Evolutionary conservation across 371 early-diverging fungal species (phyloP), one percentile per base, ranked within the genome.

Genomic region (Parasitella parasitica): DNA sequence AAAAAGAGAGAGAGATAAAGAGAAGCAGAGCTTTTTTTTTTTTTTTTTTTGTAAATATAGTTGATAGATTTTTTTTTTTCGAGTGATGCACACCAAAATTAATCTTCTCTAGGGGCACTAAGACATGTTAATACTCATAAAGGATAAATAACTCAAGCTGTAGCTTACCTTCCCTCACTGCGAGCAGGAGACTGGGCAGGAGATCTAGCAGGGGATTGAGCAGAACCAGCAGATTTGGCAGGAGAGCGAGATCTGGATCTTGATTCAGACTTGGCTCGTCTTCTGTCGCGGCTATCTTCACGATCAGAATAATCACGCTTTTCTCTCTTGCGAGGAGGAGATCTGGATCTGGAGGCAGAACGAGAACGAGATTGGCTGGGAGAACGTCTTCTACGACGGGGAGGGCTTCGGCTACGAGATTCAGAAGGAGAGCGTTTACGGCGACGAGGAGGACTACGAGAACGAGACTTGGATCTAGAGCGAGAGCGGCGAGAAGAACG

Each of bases 191-290:
- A 70, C 36, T 64, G 52, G 56, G 58, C 54, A 41, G 63, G 66
- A 55, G 71, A 65, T 38, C 56, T 59, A 49, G 61, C 67, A 46
- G 67, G 67, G 15, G 70, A 70, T 28, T 63, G 41, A 51, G 55
- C 49, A 39, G 63, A 63, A 58, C 53, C 59, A 22, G 43, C 51
- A 41, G 65, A 66, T 4, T 43, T 16, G 32, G 64, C 64, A 38
- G 73, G 77, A 39, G 83, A 82, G 18, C 80, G 81, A 54, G 83
- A 82, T 28, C 84, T 82, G 39, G 81, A 77, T 57, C 67, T 54
- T 4, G 52, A 46, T 36, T 54, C 56, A 26, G 61, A 61, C 11
- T 52, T 49, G 7, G 7, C 13, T 24, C 50, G 54, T 39, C 61
- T 55, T 60, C 66, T 66, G 22, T 57, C 53, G 30, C 62, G 61